Conservation (phyloP, 768 basidiomycete genomes). For the Panellus pusillus region DNA sequence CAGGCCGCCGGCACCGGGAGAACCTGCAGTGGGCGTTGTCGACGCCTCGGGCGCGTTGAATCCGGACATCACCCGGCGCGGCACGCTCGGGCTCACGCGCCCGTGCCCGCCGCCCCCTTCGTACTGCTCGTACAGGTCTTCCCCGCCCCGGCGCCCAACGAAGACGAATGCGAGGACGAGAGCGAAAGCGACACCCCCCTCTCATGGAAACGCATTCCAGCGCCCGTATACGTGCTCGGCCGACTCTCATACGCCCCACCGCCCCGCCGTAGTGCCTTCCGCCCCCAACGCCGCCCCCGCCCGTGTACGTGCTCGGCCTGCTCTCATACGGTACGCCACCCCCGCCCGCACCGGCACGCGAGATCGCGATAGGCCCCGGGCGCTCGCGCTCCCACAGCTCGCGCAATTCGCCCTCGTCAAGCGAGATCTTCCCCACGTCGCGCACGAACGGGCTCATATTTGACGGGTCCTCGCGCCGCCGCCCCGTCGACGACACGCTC, state of each 20-base stretch:
- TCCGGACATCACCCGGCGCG: slow-evolving; percentile 45
- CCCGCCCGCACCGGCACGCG: slow-evolving; percentile 56
- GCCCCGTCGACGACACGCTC: slow-evolving; percentile 33
- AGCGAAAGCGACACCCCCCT: no score
- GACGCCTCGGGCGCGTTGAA: slow-evolving; percentile 14
- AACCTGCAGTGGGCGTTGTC: slow-evolving; percentile 30
- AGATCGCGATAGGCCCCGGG: slow-evolving; percentile 39
- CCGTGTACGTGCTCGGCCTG: slow-evolving; percentile 1
- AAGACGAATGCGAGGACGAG: not conserved
- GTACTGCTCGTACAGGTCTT: not conserved
- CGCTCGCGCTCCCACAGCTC: slow-evolving; percentile 66
- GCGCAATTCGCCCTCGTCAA: slow-evolving; percentile 64
- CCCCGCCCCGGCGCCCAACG: not conserved
- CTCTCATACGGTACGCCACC: slow-evolving; percentile 37
- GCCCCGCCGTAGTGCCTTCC: not conserved
- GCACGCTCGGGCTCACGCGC: slow-evolving; percentile 81
- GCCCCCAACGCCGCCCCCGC: not conserved
- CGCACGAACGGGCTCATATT: slow-evolving; percentile 88
- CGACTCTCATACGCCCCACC: not conserved
- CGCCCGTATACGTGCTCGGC: no score
- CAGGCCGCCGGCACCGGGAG: slow-evolving; percentile 25
- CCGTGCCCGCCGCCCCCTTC: slow-evolving; percentile 28
- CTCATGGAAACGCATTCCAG: no score
- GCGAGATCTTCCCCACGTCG: slow-evolving; percentile 75
- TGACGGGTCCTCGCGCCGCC: slow-evolving; percentile 45